These are phyloP conservation scores for Erythrobasidium hasegawianum DNA, from an alignment of 1,284 basidiomycete genomes.

Conservation along the genomic window DNA sequence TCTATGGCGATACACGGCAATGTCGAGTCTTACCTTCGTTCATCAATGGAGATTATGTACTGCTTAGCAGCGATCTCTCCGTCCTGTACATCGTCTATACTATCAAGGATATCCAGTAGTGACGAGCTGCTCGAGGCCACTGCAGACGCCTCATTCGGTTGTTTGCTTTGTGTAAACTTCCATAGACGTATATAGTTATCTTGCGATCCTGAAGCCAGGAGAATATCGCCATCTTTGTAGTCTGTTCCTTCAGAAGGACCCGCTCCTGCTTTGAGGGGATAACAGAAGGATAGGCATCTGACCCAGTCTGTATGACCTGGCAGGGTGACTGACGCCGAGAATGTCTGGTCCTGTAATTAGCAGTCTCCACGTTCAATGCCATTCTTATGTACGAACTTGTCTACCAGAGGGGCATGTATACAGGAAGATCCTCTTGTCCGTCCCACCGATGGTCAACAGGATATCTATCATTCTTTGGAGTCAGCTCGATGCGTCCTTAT, in stretches of 20 bases:
- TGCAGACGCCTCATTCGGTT: not conserved
- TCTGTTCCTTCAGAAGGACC: constrained; percentile 20
- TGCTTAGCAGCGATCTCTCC: constrained; percentile 68
- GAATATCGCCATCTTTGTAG: constrained; percentile 50
- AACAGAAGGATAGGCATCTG: constrained; percentile 66
- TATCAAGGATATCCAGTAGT: constrained; percentile 31
- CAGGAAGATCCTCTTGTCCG: constrained; percentile 23
- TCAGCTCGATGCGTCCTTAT: too few species aligned
- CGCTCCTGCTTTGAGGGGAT: constrained; percentile 39
- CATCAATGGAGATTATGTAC: constrained; percentile 44
- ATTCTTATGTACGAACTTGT: too few species aligned
- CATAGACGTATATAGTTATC: constrained; percentile 86
- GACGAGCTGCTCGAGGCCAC: constrained; percentile 3
- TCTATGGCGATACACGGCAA: too few species aligned
- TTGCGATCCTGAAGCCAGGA: constrained; percentile 84
- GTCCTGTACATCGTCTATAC: constrained; percentile 52
- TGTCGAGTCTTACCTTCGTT: not conserved
- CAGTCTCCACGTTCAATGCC: too few species aligned
- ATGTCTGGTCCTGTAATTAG: not conserved
- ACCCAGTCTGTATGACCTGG: constrained; percentile 95
- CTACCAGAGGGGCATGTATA: too few species aligned
- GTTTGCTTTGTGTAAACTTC: constrained; percentile 54
- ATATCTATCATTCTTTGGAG: too few species aligned
- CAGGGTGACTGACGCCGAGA: constrained; percentile 56
- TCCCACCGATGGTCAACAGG: constrained; percentile 28